Base-by-base conservation (phyloP, 257 asterid species). In the Linaria vulgaris region DNA sequence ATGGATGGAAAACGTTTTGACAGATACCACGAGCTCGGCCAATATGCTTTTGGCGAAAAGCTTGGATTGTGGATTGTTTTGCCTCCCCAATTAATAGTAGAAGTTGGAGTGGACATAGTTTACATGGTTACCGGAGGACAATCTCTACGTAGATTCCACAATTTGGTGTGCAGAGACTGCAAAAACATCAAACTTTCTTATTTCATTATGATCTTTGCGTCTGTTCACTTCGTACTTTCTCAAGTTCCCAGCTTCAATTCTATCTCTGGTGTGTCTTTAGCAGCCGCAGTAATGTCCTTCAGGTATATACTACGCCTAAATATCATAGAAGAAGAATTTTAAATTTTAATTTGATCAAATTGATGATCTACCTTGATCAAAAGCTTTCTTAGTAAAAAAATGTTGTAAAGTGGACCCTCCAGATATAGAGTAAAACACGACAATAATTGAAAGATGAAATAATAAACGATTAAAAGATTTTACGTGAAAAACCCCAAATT, bases 21-120 rank as follows among this genome's bases (percentile, higher is more conserved):
- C 62, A 56, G 87, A 45, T 82, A 81, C 56, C 87, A 81, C 25
- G 87, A 81, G 70, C 75, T 81, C 0, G 87, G 87, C n/a, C 83
- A 81, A 38, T 64, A 78, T 16, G 87, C 87, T n/a, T 78, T 81
- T 55, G 85, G 88, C 1, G 51, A 73, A 10, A 82, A 66, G 41
- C 85, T 81, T 1, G 87, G 88, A 2, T 16, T 83, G 25, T 83
- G 80, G 80, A 70, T 83, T n/a, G 82, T 83, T 1, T 78, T 83
- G 48, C 86, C 88, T 5, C 77, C 55, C 44, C 88, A 83, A 52
- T 46, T 83, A 4, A 15, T 75, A 2, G 83, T 77, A 0, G 76
- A 63, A 45, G 71, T 79, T 11, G 85, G 83, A 0, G 71, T 69
- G 12, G 72, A 74, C 74, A 79, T 79, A 53, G 85, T 82, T 24